Evolutionary conservation across 176 grass and related monocot species (phyloP), one percentile per base, ranked within the genome.

Genomic region (Zizania latifolia): DNA sequence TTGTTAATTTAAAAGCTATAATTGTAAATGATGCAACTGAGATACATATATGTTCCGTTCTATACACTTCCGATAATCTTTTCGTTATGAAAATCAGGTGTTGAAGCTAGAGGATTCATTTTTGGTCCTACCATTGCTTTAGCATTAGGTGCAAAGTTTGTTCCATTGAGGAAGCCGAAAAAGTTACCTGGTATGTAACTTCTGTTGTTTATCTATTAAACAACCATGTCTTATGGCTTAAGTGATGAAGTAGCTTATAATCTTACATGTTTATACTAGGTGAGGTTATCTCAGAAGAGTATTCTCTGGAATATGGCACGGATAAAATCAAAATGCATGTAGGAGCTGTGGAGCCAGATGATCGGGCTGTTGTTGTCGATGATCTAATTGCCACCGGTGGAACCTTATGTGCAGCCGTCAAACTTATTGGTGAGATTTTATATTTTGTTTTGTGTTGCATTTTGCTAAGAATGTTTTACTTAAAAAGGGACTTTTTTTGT

Each of bases 101-200:
- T 99, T 67, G 95, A 99, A 83, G 95, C 95, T 73, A 90, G 95
- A 84, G 95, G 95, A 54, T 99, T 99, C 22, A 99, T 99, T 78
- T 99, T 99, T 44, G 95, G 95, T 9, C 84, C 91, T 68, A 91
- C 95, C 5, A 99, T 99, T 71, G 95, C 95, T 51, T 86, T 99
- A 83, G 95, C 91, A 22, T 84, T 99, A 46, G 95, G 95, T 78
- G 89, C 91, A 71, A 99, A 99, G 60, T 99, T 99, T 82, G 95
- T 99, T 36, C 95, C 95, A 23, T 33, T 99, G 74, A 92, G 95
- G 57, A 99, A 99, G 76, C 95, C 95, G 1, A 99, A 99, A 37
- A 99, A 99, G 53, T 63, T 94, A 77, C 95, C 91, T 80, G 95
- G 95, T 99, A 84, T 23, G 71, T 38, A 22, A n/a, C 51, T 78